Evolutionary conservation across 495 filamentous ascomycete species (phyloP), one percentile per base, ranked within the genome.

Genomic region (Oidiodendron maius): DNA sequence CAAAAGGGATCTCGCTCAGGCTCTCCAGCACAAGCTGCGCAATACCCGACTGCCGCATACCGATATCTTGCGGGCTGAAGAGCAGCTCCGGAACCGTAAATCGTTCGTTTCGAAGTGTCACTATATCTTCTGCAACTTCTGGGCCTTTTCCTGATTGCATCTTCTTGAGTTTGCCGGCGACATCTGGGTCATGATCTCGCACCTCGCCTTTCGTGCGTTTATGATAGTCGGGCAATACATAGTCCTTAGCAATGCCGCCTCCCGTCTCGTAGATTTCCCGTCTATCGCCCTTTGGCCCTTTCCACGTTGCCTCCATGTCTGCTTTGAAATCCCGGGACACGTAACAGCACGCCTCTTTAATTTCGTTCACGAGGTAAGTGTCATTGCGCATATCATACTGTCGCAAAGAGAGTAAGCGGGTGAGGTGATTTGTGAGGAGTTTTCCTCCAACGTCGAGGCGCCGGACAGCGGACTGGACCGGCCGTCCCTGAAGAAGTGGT

Each of bases 301-400:
- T 94, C 89, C 87, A 91, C 0, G 80, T 80, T 43, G 72, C 71
- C 50, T 96, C 91, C 45, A 97, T 78, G 55, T 99, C 90, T 2
- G 62, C 63, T 16, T 70, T 69, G 65, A 96, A 96, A 58, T 93
- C 76, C 4, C 80, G 73, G 21, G 82, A 89, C 25, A 96, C 80
- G 55, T 84, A 97, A 59, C 89, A 95, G 23, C 83, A 82, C 0
- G 83, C 74, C 67, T 99, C 94, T 59, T 97, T 99, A 64, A 96
- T 87, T 61, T 96, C 86, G 56, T 94, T 95, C 62, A 96, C 91
- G 16, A 97, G 78, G 59, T 93, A 81, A 13, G 83, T 81, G 56
- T 99, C 93, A 58, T 95, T 88, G 52, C 90, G 79, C 84, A 97
- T 89, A 63, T 95, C 91, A 63, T 89, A 95, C 54, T 95, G 87